Conservation (phyloP, 768 basidiomycete genomes). For the Mycena olivaceomarginata region DNA sequence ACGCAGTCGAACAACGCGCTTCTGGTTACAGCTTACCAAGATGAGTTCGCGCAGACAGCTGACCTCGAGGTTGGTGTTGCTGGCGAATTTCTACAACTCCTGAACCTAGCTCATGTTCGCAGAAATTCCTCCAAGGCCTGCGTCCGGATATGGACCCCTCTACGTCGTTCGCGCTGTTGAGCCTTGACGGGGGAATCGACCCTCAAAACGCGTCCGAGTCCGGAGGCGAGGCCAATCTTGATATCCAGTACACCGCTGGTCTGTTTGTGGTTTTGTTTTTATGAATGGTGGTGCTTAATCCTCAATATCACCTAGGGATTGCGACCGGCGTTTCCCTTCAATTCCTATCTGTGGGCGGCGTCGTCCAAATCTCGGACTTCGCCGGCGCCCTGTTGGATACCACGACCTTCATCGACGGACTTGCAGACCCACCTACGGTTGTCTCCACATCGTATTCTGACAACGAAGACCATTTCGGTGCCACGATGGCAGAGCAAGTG, state of each 20-base stretch:
- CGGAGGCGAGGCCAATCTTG: conserved; percentile 6
- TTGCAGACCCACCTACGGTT: conserved; percentile 9
- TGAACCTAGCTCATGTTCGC: not conserved
- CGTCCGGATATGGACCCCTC: conserved; percentile 12
- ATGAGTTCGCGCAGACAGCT: not conserved
- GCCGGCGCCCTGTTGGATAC: conserved; percentile 15
- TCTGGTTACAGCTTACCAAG: conserved; percentile 21
- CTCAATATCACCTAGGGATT: not conserved
- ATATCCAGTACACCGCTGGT: conserved; percentile 29
- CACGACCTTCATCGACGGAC: conserved; percentile 14
- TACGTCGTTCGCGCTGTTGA: conserved; percentile 2
- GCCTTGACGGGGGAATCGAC: conserved; percentile 10
- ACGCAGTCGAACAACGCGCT: conserved; percentile 20
- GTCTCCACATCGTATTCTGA: conserved; percentile 5
- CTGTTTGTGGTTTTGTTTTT: not conserved
- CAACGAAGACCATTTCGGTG: not conserved
- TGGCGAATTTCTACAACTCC: not conserved
- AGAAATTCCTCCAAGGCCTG: not conserved
- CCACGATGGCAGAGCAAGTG: not conserved
- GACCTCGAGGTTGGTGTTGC: conserved; percentile 23
- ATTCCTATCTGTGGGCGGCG: conserved; percentile 21
- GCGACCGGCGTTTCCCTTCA: conserved; percentile 21
- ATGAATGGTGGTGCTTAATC: not conserved
- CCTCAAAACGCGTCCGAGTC: not conserved
- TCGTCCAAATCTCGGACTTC: not conserved